A percentile compares a stretch with the other conserved stretches of the same genome.
These are phyloP conservation scores for Trapa bicornis DNA, from an alignment of 345 rosid genomes.

Conservation along the genomic window DNA sequence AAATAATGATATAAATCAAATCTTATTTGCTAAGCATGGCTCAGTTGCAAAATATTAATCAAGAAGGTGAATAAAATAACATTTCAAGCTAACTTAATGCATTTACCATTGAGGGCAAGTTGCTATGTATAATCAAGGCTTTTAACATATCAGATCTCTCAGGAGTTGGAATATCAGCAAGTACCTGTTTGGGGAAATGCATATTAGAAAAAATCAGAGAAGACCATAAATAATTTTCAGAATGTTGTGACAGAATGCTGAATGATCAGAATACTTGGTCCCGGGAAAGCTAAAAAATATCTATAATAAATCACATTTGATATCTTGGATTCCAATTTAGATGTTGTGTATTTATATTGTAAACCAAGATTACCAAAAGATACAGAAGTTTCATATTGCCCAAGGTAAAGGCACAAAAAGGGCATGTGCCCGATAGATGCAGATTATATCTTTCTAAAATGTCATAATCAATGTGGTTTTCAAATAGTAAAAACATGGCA, in stretches of 20 bases:
- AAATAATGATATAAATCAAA: conserved; percentile 2
- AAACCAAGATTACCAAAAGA: too few relatives aligned
- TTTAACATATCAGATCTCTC: conserved; percentile 46
- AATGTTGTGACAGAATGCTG: background rate
- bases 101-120: conserved; percentile 80
- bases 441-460: too few relatives aligned
- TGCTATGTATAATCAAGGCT: conserved; percentile 42
- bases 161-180: conserved; percentile 61
- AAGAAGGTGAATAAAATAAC: conserved; percentile 7
- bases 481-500: too few relatives aligned
- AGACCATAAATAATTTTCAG: background rate
- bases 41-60: conserved; percentile 1
- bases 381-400: too few relatives aligned
- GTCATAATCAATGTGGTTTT: too few relatives aligned
- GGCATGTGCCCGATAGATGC: too few relatives aligned
- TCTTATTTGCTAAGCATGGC: conserved; percentile 3
- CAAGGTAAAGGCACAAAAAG: too few relatives aligned
- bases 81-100: background rate
- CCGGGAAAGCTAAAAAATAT: too few relatives aligned
- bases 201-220: background rate
- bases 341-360: too few relatives aligned
- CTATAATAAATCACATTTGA: too few relatives aligned
- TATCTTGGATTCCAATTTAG: background rate
- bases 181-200: conserved; percentile 28
- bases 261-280: too few relatives aligned